These are phyloP conservation scores for Avena insularis DNA, from an alignment of 176 grass and related monocot species.

Conservation along the genomic window DNA sequence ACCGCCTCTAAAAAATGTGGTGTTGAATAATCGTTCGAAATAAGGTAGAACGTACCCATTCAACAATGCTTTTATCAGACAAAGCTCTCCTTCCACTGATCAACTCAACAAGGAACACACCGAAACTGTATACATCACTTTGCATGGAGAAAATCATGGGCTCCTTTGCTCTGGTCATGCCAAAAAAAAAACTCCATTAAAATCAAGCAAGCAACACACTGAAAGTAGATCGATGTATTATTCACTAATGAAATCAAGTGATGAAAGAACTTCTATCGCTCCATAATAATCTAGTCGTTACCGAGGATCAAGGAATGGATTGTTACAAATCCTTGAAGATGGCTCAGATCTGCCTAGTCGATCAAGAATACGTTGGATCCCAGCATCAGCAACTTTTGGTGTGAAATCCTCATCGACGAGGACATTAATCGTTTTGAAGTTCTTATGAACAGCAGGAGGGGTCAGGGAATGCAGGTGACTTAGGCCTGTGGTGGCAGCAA, in stretches of 20 bases:
- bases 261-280: slow-evolving; percentile 15
- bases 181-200: slow-evolving; percentile 35
- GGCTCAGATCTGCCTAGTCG: slow-evolving; percentile 58
- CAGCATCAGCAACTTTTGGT: slow-evolving; percentile 83
- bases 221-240: slow-evolving; percentile 11
- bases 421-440: slow-evolving; percentile 93
- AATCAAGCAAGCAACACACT: neutral
- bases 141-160: slow-evolving; percentile 64
- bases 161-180: slow-evolving; percentile 63
- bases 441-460: slow-evolving; percentile 80
- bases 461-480: slow-evolving; percentile 84
- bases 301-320: slow-evolving; percentile 91
- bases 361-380: slow-evolving; percentile 70
- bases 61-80: slow-evolving; percentile 71
- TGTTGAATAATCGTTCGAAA: neutral
- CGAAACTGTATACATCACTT: slow-evolving; percentile 94
- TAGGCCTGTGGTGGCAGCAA: slow-evolving; percentile 63
- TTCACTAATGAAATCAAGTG: neutral
- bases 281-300: slow-evolving; percentile 44
- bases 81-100: slow-evolving; percentile 61
- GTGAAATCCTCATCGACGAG: slow-evolving; percentile 87
- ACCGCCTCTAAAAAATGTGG: neutral
- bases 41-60: slow-evolving; percentile 60
- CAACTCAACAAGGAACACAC: slow-evolving; percentile 91
- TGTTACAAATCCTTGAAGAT: slow-evolving; percentile 52